A percentile compares a stretch with the other conserved stretches of the same genome.
Conservation (phyloP, 129 eudicot species). For the Centrapalus pauciflorus region DNA sequence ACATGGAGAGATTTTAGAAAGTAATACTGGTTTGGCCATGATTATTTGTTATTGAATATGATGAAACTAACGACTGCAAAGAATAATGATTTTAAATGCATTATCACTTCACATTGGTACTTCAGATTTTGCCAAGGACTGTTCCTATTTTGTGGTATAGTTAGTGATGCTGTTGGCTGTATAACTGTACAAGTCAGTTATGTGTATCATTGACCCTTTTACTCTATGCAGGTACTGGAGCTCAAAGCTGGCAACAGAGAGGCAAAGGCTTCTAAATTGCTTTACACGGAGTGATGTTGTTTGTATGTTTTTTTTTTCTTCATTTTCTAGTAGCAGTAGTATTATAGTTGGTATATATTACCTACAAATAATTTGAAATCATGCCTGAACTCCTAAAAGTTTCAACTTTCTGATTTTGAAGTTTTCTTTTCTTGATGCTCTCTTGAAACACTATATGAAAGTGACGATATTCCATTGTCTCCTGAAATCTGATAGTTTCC, state of each 20-base stretch:
- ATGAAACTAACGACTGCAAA: no score
- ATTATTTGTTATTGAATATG: no score
- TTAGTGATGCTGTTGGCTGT: not conserved
- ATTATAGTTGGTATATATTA: not conserved
- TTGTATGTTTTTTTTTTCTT: slow-evolving; percentile 50
- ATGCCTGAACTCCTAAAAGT: not conserved
- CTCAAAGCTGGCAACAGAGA: slow-evolving; percentile 89
- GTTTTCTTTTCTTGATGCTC: not conserved
- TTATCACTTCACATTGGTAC: not conserved
- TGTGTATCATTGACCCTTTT: not conserved
- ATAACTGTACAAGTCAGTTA: not conserved
- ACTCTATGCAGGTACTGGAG: slow-evolving; percentile 74
- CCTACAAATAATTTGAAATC: not conserved
- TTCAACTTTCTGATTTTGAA: not conserved
- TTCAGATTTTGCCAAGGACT: not conserved
- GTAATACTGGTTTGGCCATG: not conserved
- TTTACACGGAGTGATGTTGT: slow-evolving; percentile 75
- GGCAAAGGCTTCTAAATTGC: slow-evolving; percentile 80
- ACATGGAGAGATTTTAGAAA: not conserved
- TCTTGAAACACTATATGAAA: not conserved
- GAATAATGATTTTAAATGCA: not conserved
- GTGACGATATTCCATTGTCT: slow-evolving; percentile 3
- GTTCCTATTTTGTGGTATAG: not conserved
- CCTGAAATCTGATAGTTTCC: slow-evolving; percentile 19
- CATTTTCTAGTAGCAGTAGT: slow-evolving; percentile 1